These are phyloP conservation scores for Avena atlantica DNA, from an alignment of 176 grass and related monocot genomes.

Conservation along the genomic window DNA sequence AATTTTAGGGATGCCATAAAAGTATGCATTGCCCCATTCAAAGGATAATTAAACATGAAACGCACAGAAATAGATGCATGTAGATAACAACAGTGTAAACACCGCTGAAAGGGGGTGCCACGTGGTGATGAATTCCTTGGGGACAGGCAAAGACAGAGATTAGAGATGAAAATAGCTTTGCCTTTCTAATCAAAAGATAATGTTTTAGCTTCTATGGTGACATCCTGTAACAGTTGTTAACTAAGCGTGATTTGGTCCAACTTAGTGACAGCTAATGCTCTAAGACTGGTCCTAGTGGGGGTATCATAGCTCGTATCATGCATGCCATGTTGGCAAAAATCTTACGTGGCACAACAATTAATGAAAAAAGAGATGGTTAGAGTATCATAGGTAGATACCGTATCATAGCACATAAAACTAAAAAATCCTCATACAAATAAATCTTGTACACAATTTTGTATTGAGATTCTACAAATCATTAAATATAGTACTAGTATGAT, in stretches of 20 bases:
- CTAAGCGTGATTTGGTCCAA: neutral
- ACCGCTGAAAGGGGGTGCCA: neutral
- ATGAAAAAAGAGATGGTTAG: no score
- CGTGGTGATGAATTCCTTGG: neutral
- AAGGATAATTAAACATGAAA: neutral
- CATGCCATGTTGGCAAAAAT: no score
- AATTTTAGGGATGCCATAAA: neutral
- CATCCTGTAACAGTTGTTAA: neutral
- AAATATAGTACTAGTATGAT: no score
- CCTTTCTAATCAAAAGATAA: neutral
- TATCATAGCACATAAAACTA: no score
- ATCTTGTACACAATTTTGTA: no score
- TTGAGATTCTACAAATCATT: no score
- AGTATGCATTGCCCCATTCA: neutral
- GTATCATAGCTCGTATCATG: no score
- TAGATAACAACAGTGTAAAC: neutral
- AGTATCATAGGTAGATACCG: no score
- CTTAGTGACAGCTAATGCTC: neutral
- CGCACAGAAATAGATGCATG: neutral
- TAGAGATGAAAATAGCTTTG: neutral
- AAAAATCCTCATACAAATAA: no score
- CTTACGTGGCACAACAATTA: no score
- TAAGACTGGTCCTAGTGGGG: no score
- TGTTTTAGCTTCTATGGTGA: slow-evolving; percentile 9
- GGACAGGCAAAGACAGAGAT: neutral